A percentile compares a stretch with the other conserved stretches of the same genome.
Evolutionary conservation across 805 yeast genomes (phyloP).

Genomic region (Tetrapisispora iriomotensis): DNA sequence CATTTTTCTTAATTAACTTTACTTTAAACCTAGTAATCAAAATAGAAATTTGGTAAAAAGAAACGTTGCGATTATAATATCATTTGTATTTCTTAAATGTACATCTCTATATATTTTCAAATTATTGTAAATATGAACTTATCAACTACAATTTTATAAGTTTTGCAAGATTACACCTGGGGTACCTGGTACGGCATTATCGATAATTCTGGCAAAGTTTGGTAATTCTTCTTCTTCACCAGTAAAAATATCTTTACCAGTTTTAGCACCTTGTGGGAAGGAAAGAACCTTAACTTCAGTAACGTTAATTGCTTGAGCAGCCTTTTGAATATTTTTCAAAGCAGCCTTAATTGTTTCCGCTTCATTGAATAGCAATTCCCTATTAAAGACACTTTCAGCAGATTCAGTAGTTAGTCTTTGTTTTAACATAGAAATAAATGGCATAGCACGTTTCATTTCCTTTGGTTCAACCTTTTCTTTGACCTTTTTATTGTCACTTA

Average conservation of each 20-base stretch:
- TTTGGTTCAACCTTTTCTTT: constrained; percentile 58
- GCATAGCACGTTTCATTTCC: constrained; percentile 98
- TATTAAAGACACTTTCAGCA: constrained; percentile 74
- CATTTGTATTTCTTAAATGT: not conserved
- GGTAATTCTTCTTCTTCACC: constrained; percentile 63
- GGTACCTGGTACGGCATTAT: constrained; percentile 81
- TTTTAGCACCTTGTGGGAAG: constrained; percentile 51
- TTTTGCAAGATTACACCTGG: constrained; percentile 80
- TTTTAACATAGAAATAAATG: constrained; percentile 80
- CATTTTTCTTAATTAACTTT: too few species aligned
- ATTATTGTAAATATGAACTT: not conserved
- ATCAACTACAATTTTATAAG: constrained; percentile 26
- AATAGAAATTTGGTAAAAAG: too few species aligned
- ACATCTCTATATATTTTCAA: not conserved
- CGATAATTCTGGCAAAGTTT: constrained; percentile 55
- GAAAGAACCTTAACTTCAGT: constrained; percentile 49
- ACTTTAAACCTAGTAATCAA: too few species aligned
- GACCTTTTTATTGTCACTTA: constrained; percentile 55
- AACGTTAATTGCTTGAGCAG: constrained; percentile 52
- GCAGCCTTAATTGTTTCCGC: constrained; percentile 50
- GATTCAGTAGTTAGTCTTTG: constrained; percentile 61
- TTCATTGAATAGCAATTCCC: constrained; percentile 81
- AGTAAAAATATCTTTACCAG: constrained; percentile 57
- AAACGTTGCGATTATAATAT: too few species aligned
- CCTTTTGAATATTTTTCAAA: constrained; percentile 45